Percentiles rank a stretch among this genome's conserved stretches.
These are phyloP conservation scores for Cercospora citrullina DNA, from an alignment of 2,329 filamentous ascomycete genomes.

Conservation along the genomic window DNA sequence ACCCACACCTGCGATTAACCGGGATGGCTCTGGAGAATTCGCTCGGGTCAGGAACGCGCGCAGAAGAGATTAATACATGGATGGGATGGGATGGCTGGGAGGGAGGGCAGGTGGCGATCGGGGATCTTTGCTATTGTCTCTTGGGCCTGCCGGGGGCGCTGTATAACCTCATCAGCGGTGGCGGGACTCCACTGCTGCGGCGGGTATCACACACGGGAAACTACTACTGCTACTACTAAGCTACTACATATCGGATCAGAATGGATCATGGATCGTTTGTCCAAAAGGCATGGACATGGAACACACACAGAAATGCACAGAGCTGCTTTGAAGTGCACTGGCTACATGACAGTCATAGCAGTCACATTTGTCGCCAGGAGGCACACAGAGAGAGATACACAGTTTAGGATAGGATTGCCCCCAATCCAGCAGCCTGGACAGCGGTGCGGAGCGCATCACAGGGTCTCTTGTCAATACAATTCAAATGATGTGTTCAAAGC, in stretches of 20 bases:
- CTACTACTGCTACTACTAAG: not conserved
- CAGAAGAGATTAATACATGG: slow-evolving; percentile 5
- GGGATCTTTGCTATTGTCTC: not conserved
- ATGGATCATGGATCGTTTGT: slow-evolving; percentile 3
- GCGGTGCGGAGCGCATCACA: not conserved
- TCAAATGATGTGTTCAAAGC: not conserved
- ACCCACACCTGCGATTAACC: slow-evolving; percentile 4
- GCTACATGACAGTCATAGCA: not conserved
- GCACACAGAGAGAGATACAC: not conserved
- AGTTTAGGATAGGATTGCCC: not conserved
- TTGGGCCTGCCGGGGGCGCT: not conserved
- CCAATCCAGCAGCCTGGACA: not conserved
- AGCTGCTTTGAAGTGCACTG: not conserved
- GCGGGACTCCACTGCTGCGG: slow-evolving; percentile 2
- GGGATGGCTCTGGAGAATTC: not conserved
- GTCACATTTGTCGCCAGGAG: not conserved
- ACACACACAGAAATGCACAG: not conserved
- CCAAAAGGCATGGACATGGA: not conserved
- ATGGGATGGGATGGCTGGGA: not conserved
- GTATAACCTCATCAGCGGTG: not conserved
- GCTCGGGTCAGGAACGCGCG: not conserved
- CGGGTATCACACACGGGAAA: not conserved
- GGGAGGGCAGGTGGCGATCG: not conserved
- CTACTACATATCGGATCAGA: slow-evolving; percentile 7
- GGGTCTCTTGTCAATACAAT: not conserved